Evolutionary conservation across 129 eudicot genomes (phyloP), one percentile per base, ranked within the genome.

Genomic region (Flaveria robusta): DNA sequence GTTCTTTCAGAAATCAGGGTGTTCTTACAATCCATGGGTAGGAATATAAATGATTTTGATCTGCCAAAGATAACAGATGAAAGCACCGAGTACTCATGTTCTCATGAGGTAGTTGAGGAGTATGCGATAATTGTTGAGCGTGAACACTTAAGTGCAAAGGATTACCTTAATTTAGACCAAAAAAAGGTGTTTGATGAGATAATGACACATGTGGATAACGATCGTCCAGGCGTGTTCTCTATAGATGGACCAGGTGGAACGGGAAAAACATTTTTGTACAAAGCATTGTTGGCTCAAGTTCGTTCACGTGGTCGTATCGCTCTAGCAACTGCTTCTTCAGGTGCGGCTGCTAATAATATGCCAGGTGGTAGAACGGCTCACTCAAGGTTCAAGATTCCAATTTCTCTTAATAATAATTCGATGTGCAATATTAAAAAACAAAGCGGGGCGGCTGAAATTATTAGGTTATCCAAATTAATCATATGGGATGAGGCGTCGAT

Each of bases 331-430:
- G 77, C 76, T 8, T 59, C 79, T 5, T 80, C 79, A 0, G 80
- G 85, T 20, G 52, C 43, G 5, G 76, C 79, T 2, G 66, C 82
- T 4, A 34, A 49, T 27, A 50, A 18, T 12, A 63, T 74, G 20
- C 72, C 70, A 23, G 56, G 75, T 0, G 81, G 79, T 9, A 54
- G 87, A 42, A 78, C 74, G 0, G 63, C 84, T 7, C 79, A 84
- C 56, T 79, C 84, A 14, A 60, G 56, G 24, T 51, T 74, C 13
- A 84, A 79, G 22, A 49, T 84, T 2, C 79, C 66, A 5, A 14
- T 74, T 3, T 19, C 59, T 6, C 2, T 31, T 8, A 23, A 42
- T 0, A 64, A 22, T 18, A 18, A 9, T 5, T 19, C 23, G 18
- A 11, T 79, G 74, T 22, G 46, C 2, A 59, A 29, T 70, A 20